Percentiles rank a stretch among this genome's conserved stretches.
Evolutionary conservation across 2,329 filamentous ascomycete genomes (phyloP).

Genomic region (Didymella pomorum): DNA sequence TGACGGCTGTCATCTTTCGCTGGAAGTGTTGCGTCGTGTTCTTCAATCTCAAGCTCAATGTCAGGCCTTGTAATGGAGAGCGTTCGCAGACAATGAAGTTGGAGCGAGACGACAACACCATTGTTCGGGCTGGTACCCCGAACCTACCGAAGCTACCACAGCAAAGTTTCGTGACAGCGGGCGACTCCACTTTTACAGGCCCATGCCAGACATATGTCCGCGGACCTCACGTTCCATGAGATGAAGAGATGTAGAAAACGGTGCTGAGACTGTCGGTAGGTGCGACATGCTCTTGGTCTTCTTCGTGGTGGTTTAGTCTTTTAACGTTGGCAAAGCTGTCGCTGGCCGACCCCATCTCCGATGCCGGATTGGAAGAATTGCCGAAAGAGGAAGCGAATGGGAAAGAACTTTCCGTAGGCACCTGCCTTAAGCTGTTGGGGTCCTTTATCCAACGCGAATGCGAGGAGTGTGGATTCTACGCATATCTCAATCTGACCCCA

Average conservation of each 20-base stretch:
- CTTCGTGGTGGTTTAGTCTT: neutral
- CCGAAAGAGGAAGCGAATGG: neutral
- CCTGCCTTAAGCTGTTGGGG: neutral
- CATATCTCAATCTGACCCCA: too few species aligned
- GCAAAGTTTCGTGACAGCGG: conserved; percentile 1
- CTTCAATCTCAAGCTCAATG: neutral
- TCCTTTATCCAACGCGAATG: neutral
- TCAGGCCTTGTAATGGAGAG: neutral
- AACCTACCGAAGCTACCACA: neutral
- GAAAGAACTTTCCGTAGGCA: neutral
- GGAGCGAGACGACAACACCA: neutral
- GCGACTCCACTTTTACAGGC: neutral
- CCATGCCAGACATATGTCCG: neutral
- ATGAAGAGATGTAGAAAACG: neutral
- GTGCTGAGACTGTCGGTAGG: neutral
- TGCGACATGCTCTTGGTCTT: neutral
- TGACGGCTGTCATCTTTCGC: neutral
- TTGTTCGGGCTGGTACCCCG: neutral
- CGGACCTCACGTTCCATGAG: neutral
- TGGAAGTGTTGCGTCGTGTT: neutral
- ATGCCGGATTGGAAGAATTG: neutral
- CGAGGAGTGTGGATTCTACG: neutral
- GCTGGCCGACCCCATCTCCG: neutral
- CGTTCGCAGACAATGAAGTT: conserved; percentile 1
- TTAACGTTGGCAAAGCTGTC: too few species aligned